Evolutionary conservation across 73 alveolate genomes (phyloP), one percentile per base, ranked within the genome.

Genomic region (Paramecium caudatum): DNA sequence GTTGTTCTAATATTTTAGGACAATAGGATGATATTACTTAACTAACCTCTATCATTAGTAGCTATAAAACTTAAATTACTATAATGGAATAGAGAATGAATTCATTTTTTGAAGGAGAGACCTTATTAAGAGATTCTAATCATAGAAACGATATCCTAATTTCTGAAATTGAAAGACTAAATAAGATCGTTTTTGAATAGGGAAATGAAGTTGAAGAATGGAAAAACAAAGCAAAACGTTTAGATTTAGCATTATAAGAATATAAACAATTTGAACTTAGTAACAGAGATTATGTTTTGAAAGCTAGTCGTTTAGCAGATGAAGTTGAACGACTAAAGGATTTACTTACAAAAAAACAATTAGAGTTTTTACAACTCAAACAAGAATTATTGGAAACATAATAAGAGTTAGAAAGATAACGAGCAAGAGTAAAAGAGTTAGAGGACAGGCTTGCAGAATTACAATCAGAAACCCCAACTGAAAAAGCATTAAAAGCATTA

Each of bases 241-340:
- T 37, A 3, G 88, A 74, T 74, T 23, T 74, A 39, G 68, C 69
- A 34, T 45, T 74, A 23, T 3, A 19, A 27, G 88, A 74, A 45
- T 74, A 74, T 25, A 74, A 74, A 45, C 12, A 37, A 74, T 74
- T 74, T 19, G 88, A 74, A 45, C 39, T 74, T 1, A 74, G 68
- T 9, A 30, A 74, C 43, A 74, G 88, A 74, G 88, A 74, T 74
- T 39, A 41, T 63, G 88, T 74, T 74, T 27, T 23, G 19, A 74
- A 43, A 21, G 88, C 88, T 21, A 39, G 47, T 0, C 36, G 65
- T 10, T 74, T 74, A 25, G 88, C 88, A 9, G 88, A 74, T 15
- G 88, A 74, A 74, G 68, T 74, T 5, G 88, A 74, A 74, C 36
- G 88, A 74, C 43, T 74, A 10, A 74, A 74, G 32, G 88, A 74